A percentile compares a stretch with the other conserved stretches of the same genome.
phyloP scores from a whole-genome alignment of 2,329 filamentous ascomycete genomes.

The Teratosphaeria pseudoeucalypti region DNA sequence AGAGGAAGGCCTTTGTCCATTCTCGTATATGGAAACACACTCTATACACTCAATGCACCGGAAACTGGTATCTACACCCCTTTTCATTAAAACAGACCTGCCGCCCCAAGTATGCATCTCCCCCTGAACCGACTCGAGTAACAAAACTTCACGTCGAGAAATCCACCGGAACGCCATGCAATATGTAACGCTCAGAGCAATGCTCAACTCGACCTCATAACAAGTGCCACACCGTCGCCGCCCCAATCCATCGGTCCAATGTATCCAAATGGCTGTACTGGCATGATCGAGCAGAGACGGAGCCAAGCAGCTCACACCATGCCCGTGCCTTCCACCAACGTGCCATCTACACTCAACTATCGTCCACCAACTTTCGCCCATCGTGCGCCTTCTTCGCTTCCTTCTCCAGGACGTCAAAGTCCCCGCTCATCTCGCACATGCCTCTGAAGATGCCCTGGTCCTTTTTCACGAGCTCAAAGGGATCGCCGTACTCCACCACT shows the following conservation, averaged over 20 bases:
- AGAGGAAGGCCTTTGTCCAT: background rate
- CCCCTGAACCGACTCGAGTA: background rate
- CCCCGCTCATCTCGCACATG: conserved; percentile 61
- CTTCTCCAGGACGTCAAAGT: conserved; percentile 46
- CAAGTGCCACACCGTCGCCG: background rate
- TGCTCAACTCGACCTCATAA: background rate
- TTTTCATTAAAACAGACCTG: background rate
- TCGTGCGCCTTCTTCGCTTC: conserved; percentile 45
- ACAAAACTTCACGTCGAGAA: background rate
- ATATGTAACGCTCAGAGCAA: background rate
- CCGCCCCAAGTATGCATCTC: background rate
- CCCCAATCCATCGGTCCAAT: background rate
- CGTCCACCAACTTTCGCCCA: conserved; percentile 30
- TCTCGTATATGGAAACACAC: background rate
- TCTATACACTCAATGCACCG: background rate
- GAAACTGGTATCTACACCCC: background rate
- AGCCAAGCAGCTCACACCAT: no score
- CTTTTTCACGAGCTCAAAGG: conserved; percentile 66
- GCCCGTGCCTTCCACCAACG: background rate
- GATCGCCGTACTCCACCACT: conserved; percentile 84
- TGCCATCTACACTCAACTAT: conserved; percentile 8
- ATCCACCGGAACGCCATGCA: conserved; percentile 1
- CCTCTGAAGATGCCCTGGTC: conserved; percentile 55
- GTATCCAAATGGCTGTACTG: background rate
- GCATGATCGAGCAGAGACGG: background rate